Conservation (phyloP, 441 rosid genomes). For the Bocquillonia castaneifolia region DNA sequence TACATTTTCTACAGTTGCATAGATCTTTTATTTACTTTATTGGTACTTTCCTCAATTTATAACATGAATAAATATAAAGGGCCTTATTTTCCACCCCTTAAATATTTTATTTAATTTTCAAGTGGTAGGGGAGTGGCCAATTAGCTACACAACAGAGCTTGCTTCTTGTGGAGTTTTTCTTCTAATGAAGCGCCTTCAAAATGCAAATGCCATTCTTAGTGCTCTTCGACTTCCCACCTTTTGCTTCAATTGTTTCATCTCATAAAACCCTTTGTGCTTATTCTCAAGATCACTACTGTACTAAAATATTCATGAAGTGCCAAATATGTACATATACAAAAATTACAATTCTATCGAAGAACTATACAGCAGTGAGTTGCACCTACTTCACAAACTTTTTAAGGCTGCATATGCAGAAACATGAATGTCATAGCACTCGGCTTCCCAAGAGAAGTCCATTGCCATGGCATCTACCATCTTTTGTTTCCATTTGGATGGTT, state of each 20-base stretch:
- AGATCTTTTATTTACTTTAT: too few relatives aligned
- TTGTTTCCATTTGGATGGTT: constrained; percentile 44
- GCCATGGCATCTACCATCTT: constrained; percentile 50
- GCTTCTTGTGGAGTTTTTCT: too few relatives aligned
- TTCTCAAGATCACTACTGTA: neutral
- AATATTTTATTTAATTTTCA: neutral
- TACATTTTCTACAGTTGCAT: too few relatives aligned
- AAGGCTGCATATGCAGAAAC: constrained; percentile 52
- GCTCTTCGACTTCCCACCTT: neutral
- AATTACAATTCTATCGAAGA: neutral
- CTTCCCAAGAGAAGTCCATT: constrained; percentile 64
- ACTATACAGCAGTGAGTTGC: constrained; percentile 2
- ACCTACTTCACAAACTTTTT: constrained; percentile 39
- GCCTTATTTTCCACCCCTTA: neutral
- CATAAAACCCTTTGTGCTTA: neutral
- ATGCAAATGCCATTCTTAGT: too few relatives aligned
- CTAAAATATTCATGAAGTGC: neutral
- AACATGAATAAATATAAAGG: neutral
- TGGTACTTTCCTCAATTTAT: too few relatives aligned
- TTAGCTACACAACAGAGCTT: neutral
- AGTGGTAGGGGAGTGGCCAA: neutral
- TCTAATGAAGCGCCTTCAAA: too few relatives aligned
- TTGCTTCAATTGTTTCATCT: neutral
- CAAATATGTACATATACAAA: too few relatives aligned
- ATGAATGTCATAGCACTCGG: constrained; percentile 52